Evolutionary conservation across 768 basidiomycete species (phyloP), one percentile per base, ranked within the genome.

Genomic region (Sarcodon sp.): DNA sequence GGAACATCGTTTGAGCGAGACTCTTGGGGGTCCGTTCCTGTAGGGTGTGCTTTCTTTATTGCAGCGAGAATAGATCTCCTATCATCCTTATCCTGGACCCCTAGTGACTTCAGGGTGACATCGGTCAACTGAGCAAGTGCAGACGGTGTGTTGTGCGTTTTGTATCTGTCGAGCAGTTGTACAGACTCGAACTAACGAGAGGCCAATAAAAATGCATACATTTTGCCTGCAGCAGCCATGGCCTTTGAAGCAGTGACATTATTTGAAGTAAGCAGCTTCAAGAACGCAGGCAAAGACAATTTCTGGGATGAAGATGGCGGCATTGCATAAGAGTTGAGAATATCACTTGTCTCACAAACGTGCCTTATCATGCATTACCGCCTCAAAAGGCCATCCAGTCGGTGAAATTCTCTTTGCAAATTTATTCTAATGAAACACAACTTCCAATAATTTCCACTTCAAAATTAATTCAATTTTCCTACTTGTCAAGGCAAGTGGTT

Each of bases 401-500:
- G 21, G 21, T 27, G 21, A 27, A 27, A 27, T 27, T 27, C 21
- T 27, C 21, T 27, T 27, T 27, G 21, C 4, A 27, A 27, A 27
- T 4, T 27, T 27, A 27, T 27, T 27, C 21, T 27, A 27, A 27
- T 27, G 21, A 27, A 27, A 27, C 21, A 27, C 4, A 27, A 27
- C 4, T 27, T 4, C 21, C 21, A 27, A 27, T 27, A 4, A 27
- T 27, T 27, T 27, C 21, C 21, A 27, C 21, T 27, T 27, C 21
- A 27, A 27, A 46, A 27, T 27, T 27, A 27, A 4, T 27, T 27
- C 21, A 27, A 27, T 27, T 27, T 27, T 53, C n/a, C 36, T 71
- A 83, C 63, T 75, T 71, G 63, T 79, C 73, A 56, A 87, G 71
- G 59, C 80, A 54, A 49, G 88, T 91, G 48, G 92, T 94, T 72